Evolutionary conservation across 2,329 filamentous ascomycete species (phyloP), one percentile per base, ranked within the genome.

Genomic region (Fonsecaea multimorphosa): DNA sequence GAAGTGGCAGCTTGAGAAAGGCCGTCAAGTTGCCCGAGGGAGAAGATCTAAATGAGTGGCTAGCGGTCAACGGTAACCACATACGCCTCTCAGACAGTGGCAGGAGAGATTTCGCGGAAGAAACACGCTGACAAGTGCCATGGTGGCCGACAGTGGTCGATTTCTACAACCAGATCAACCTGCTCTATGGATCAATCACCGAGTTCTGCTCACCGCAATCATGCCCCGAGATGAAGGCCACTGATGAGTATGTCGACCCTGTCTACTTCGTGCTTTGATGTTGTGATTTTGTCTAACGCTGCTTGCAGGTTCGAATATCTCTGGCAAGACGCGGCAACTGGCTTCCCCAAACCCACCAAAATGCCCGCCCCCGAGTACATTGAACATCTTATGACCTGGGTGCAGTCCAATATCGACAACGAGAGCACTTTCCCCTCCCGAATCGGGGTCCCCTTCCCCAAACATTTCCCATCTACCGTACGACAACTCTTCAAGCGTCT

Each of bases 201-300:
- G 95, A 99, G 77, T 99, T 99, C 81, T 99, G 95, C 84, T 98
- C 95, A 29, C 94, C 95, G 34, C 91, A 95, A 77, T 93, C 93
- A 70, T 99, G 95, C 78, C 95, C 95, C 0, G 95, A 98, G 82
- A 99, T 99, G 95, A 99, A 99, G 81, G 95, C 95, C n/a, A 99
- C 95, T 9, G 96, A 99, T 81, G 95, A 99, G 90, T 95, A 85
- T 70, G 87, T 65, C n/a, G 11, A 16, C 7, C 59, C 46, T 34
- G 16, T 52, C 32, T 12, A 9, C 22, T 24, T 19, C n/a, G 38
- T 14, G 14, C 16, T 19, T 44, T 44, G 6, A 44, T 58, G 67
- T 64, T 54, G 51, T 56, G 52, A 54, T 56, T 31, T 19, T n/a
- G n/a, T n/a, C 40, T 52, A 19, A 53, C 22, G 32, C 11, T 1